Conservation (phyloP, 176 grass and related monocot genomes). For the Carex cristatella region DNA sequence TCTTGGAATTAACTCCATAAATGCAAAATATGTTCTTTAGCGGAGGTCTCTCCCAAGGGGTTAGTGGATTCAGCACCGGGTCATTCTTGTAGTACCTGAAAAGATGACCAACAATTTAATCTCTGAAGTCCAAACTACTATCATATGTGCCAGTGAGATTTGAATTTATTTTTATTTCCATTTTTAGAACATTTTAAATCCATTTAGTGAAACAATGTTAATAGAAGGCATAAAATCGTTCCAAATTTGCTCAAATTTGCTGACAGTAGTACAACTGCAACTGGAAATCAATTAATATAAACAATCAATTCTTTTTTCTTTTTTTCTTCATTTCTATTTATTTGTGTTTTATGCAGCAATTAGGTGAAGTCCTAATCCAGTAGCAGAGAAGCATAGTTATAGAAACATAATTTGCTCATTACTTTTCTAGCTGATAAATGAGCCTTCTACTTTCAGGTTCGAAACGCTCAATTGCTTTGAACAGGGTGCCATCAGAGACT, state of each 20-base stretch:
- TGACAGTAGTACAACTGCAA: neutral
- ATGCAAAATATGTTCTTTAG: conserved; percentile 97
- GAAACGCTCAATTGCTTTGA: conserved; percentile 81
- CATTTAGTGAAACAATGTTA: neutral
- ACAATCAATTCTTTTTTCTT: conserved; percentile 8
- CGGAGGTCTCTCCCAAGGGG: conserved; percentile 95
- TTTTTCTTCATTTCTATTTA: neutral
- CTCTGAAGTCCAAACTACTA: conserved; percentile 1
- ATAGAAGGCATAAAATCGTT: neutral
- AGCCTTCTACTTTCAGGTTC: conserved; percentile 74
- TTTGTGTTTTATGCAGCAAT: conserved; percentile 22
- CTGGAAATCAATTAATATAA: neutral
- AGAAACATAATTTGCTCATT: conserved; percentile 29
- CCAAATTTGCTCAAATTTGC: neutral
- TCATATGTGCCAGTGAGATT: neutral
- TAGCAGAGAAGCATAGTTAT: neutral
- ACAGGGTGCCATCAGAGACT: conserved; percentile 92
- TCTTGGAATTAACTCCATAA: conserved; percentile 86
- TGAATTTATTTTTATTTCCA: neutral
- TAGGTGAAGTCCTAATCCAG: conserved; percentile 7
- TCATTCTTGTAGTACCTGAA: conserved; percentile 87
- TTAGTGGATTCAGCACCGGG: conserved; percentile 87
- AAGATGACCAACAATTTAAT: neutral
- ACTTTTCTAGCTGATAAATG: conserved; percentile 79
- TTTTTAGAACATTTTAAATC: neutral